A percentile compares a stretch with the other conserved stretches of the same genome.
Evolutionary conservation across 2,329 filamentous ascomycete genomes (phyloP).

Genomic region (Talaromyces sp.): DNA sequence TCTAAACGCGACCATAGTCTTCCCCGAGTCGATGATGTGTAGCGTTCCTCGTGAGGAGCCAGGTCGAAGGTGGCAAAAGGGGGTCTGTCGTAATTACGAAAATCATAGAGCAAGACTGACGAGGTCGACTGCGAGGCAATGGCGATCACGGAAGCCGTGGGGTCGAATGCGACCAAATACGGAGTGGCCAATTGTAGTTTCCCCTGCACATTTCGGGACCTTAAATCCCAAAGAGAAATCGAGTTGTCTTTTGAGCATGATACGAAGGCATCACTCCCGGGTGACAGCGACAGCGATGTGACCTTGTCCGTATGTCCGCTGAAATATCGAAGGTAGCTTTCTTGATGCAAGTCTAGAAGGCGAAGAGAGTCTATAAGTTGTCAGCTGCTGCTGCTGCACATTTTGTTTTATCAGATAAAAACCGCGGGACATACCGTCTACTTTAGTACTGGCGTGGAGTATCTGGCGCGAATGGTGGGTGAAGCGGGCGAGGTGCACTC

Average conservation of each 20-base stretch:
- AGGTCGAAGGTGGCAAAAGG: conserved; percentile 86
- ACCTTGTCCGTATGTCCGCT: conserved; percentile 81
- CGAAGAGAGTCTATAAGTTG: conserved; percentile 60
- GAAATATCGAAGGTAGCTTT: conserved; percentile 94
- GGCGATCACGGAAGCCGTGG: conserved; percentile 85
- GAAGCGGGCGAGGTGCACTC: conserved; percentile 88
- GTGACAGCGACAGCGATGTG: conserved; percentile 77
- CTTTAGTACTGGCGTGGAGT: conserved; percentile 91
- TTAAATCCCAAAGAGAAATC: conserved; percentile 82
- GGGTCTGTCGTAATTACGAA: conserved; percentile 86
- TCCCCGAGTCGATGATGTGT: conserved; percentile 43
- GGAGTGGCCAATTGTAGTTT: conserved; percentile 74
- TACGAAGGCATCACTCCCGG: conserved; percentile 83
- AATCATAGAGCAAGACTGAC: conserved; percentile 81
- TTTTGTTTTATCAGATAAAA: neutral
- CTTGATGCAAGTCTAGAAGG: conserved; percentile 84
- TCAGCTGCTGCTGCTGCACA: conserved; percentile 2
- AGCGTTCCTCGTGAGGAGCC: conserved; percentile 50
- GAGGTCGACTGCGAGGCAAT: conserved; percentile 77
- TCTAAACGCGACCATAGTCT: conserved; percentile 78
- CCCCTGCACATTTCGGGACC: conserved; percentile 73
- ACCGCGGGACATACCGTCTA: conserved; percentile 58
- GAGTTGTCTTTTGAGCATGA: conserved; percentile 89
- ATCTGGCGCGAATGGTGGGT: conserved; percentile 88
- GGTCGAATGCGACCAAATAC: conserved; percentile 83